A percentile compares a stretch with the other conserved stretches of the same genome.
phyloP scores from a whole-genome alignment of 345 rosid species.

The Raphanus sativus region DNA sequence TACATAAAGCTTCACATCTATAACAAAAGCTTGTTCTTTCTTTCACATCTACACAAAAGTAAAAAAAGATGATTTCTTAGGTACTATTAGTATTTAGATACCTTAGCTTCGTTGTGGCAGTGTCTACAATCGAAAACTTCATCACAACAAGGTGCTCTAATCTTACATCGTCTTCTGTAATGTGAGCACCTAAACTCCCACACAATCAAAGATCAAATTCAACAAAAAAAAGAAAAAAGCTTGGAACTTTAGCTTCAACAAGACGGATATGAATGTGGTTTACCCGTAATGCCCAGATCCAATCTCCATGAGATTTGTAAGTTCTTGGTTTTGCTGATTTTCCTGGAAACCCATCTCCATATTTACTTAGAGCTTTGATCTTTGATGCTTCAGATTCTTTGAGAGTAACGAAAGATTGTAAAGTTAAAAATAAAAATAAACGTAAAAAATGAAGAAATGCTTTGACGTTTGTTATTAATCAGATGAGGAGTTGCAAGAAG shows the following conservation, averaged over 20 bases:
- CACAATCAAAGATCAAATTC: neutral
- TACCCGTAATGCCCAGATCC: conserved; percentile 76
- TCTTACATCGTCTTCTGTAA: conserved; percentile 80
- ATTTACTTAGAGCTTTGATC: conserved; percentile 7
- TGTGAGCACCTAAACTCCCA: conserved; percentile 65
- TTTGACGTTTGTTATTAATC: neutral
- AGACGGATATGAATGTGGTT: neutral
- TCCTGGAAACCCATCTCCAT: conserved; percentile 37
- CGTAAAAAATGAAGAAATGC: conserved; percentile 1
- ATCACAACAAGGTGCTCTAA: conserved; percentile 82
- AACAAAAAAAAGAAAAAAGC: too few species aligned
- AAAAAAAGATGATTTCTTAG: neutral
- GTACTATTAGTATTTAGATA: conserved; percentile 14
- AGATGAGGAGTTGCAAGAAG: conserved; percentile 17
- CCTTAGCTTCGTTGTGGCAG: conserved; percentile 92
- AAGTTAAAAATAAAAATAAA: neutral
- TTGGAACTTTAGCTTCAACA: neutral
- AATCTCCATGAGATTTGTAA: conserved; percentile 35
- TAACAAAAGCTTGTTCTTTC: too few species aligned
- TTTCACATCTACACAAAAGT: too few species aligned
- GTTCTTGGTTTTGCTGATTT: conserved; percentile 23
- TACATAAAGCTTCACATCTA: too few species aligned
- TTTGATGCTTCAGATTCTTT: neutral
- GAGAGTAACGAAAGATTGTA: neutral
- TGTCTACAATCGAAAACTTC: conserved; percentile 84